Percentiles rank a stretch among this genome's conserved stretches.
Evolutionary conservation across 2,329 filamentous ascomycete genomes (phyloP).

Genomic region (Eutypella sp.): DNA sequence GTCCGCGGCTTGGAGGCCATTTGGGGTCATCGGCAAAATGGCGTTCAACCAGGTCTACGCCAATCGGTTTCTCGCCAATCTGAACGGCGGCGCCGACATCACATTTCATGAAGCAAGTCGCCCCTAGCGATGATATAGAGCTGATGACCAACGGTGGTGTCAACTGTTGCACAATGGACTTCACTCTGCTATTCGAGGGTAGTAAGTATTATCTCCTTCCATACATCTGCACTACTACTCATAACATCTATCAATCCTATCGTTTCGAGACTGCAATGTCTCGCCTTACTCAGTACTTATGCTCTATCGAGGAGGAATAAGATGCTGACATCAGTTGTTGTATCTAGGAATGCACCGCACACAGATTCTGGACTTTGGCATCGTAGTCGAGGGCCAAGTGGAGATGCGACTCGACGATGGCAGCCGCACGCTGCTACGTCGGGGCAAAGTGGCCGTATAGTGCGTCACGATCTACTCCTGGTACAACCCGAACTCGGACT

Average conservation of each 20-base stretch:
- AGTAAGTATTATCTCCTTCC: background rate
- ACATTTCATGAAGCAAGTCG: constrained; percentile 28
- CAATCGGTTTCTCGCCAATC: constrained; percentile 33
- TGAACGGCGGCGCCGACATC: constrained; percentile 38
- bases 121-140: constrained; percentile 33
- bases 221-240: background rate
- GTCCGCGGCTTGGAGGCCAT: constrained; percentile 22
- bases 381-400: constrained; percentile 49
- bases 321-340: background rate
- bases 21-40: constrained; percentile 29
- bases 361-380: constrained; percentile 48
- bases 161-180: constrained; percentile 43
- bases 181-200: constrained; percentile 35
- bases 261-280: too few relatives aligned
- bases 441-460: constrained; percentile 52
- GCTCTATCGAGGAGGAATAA: background rate
- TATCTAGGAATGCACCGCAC: constrained; percentile 44
- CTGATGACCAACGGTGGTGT: constrained; percentile 27
- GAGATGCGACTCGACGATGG: constrained; percentile 50
- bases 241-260: too few relatives aligned
- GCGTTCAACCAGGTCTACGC: constrained; percentile 38
- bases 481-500: constrained; percentile 41
- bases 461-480: constrained; percentile 51
- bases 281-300: too few relatives aligned
- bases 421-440: constrained; percentile 37